phyloP scores from a whole-genome alignment of 2,329 filamentous ascomycete genomes.

The Kalmusia sp. region DNA sequence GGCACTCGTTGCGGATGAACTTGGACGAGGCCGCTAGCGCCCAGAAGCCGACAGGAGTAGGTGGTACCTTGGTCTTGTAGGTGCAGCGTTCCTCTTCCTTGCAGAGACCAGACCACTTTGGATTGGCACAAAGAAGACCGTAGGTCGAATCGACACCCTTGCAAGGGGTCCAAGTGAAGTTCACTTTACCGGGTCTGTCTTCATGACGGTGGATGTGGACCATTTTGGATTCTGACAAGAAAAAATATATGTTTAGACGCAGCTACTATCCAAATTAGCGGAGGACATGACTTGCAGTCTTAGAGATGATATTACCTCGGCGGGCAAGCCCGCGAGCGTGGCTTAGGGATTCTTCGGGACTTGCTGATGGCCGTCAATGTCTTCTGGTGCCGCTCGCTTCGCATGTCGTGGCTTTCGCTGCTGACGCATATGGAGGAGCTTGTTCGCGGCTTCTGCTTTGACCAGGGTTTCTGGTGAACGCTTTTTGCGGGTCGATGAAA shows the following conservation, averaged over 20 bases:
- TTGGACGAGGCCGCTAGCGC: slow-evolving; percentile 19
- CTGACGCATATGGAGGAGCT: too few relatives aligned
- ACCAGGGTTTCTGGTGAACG: too few relatives aligned
- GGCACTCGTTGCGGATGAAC: slow-evolving; percentile 17
- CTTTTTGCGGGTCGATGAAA: too few relatives aligned
- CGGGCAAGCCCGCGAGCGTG: slow-evolving; percentile 17
- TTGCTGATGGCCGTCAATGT: neutral
- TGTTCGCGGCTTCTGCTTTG: too few relatives aligned
- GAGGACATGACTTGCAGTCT: neutral
- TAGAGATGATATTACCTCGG: slow-evolving; percentile 11
- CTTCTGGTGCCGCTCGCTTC: neutral
- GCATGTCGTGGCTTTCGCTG: neutral
- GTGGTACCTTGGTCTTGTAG: slow-evolving; percentile 4
- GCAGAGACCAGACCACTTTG: slow-evolving; percentile 30
- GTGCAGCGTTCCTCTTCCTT: slow-evolving; percentile 23
- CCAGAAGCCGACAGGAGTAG: slow-evolving; percentile 13
- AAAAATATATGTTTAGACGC: slow-evolving; percentile 24
- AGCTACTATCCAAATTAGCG: slow-evolving; percentile 3
- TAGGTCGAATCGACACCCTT: slow-evolving; percentile 10
- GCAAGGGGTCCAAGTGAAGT: slow-evolving; percentile 25
- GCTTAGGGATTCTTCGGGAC: slow-evolving; percentile 14
- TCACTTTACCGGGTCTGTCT: neutral
- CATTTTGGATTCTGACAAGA: slow-evolving; percentile 15
- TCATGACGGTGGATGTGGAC: slow-evolving; percentile 18
- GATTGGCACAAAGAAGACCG: slow-evolving; percentile 27